Evolutionary conservation across 768 basidiomycete species (phyloP).

Genomic region (Agaricus sinodeliciosus): DNA sequence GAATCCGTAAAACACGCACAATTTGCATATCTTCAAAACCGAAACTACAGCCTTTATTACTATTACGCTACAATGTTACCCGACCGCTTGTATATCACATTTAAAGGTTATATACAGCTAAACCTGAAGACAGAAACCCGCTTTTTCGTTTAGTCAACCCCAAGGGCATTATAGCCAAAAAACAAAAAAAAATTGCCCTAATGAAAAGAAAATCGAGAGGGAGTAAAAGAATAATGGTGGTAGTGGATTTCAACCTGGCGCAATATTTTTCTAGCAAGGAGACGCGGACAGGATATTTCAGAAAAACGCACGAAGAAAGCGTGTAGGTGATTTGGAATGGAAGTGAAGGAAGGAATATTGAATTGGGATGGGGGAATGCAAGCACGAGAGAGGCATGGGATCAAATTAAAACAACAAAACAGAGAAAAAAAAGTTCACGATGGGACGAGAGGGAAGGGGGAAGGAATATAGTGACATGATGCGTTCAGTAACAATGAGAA

Average conservation of each 20-base stretch:
- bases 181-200: background rate
- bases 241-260: background rate
- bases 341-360: background rate
- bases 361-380: background rate
- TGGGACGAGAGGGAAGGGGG: background rate
- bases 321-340: background rate
- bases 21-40: background rate
- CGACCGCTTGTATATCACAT: background rate
- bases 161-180: too few relatives aligned
- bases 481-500: background rate
- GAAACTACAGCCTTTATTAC: background rate
- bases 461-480: background rate
- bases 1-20: background rate
- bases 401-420: background rate
- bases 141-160: background rate
- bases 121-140: background rate
- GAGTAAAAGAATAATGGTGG: background rate
- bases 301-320: too few relatives aligned
- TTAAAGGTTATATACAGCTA: background rate
- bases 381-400: background rate
- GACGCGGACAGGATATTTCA: too few relatives aligned
- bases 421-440: background rate
- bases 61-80: conserved; percentile 4
- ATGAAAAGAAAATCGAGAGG: background rate
- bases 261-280: too few relatives aligned